phyloP scores from a whole-genome alignment of 2,329 filamentous ascomycete species.

The Botrytis elliptica region DNA sequence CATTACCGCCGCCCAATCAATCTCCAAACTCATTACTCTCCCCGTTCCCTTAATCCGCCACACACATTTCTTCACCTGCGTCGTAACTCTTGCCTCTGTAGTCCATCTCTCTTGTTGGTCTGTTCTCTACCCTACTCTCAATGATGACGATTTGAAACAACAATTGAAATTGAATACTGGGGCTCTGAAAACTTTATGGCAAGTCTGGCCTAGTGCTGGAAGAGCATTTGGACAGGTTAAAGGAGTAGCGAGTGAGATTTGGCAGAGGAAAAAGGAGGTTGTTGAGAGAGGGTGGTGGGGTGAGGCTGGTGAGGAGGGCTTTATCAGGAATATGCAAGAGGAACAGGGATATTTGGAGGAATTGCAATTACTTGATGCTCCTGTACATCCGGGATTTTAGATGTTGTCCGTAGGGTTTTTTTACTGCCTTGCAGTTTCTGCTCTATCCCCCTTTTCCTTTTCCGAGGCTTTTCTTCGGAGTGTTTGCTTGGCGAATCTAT shows the following conservation, averaged over 20 bases:
- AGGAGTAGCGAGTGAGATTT: constrained; percentile 76
- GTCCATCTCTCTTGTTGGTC: constrained; percentile 80
- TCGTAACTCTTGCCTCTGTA: constrained; percentile 74
- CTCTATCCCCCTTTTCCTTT: neutral
- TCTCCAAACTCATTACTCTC: constrained; percentile 72
- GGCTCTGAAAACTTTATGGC: constrained; percentile 35
- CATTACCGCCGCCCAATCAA: constrained; percentile 73
- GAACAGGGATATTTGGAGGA: constrained; percentile 39
- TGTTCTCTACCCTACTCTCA: constrained; percentile 37
- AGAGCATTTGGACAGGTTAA: constrained; percentile 74
- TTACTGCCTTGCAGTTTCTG: neutral
- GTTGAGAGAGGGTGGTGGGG: constrained; percentile 36
- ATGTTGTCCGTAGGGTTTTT: neutral
- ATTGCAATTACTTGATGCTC: constrained; percentile 31
- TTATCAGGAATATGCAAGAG: constrained; percentile 37
- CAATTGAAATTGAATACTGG: constrained; percentile 70
- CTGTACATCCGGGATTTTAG: constrained; percentile 7
- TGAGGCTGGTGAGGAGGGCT: constrained; percentile 35
- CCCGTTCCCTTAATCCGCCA: constrained; percentile 70
- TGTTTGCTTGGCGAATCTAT: neutral
- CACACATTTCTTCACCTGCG: constrained; percentile 81
- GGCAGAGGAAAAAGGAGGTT: constrained; percentile 35
- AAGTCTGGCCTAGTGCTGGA: constrained; percentile 42
- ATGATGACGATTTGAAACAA: constrained; percentile 68
- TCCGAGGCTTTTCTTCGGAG: neutral